Evolutionary conservation across 179 eudicot species (phyloP).

Genomic region (Beta lomatogona): DNA sequence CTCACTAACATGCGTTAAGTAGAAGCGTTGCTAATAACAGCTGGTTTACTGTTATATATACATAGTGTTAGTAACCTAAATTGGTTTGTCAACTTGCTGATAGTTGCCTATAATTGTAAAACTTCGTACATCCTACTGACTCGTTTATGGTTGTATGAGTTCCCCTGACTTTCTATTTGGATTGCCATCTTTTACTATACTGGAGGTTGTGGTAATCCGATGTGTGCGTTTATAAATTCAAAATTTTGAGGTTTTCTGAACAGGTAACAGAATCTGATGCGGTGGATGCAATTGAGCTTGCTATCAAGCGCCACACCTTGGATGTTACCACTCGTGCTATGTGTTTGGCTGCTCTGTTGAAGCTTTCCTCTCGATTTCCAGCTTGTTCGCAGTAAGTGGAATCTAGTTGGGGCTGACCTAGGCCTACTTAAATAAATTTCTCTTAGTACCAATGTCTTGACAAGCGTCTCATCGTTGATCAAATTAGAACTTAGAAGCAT

Average conservation of each 20-base stretch:
- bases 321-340: constrained; percentile 85
- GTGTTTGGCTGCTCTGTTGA: constrained; percentile 84
- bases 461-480: neutral
- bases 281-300: constrained; percentile 76
- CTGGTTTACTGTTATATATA: neutral
- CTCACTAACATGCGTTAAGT: neutral
- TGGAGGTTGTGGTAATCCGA: neutral
- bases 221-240: neutral
- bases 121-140: neutral
- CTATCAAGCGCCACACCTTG: constrained; percentile 61
- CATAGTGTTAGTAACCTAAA: neutral
- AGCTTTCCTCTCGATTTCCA: constrained; percentile 91
- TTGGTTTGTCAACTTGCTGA: neutral
- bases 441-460: neutral
- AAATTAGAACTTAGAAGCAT: neutral
- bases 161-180: neutral
- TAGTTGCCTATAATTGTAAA: neutral
- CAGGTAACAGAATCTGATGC: constrained; percentile 96
- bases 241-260: constrained; percentile 26
- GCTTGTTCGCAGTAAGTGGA: constrained; percentile 81
- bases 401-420: neutral
- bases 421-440: neutral
- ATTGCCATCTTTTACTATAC: neutral
- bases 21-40: neutral
- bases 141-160: neutral